Evolutionary conservation across 176 grass and related monocot genomes (phyloP).

Genomic region (Microstegium vimineum): DNA sequence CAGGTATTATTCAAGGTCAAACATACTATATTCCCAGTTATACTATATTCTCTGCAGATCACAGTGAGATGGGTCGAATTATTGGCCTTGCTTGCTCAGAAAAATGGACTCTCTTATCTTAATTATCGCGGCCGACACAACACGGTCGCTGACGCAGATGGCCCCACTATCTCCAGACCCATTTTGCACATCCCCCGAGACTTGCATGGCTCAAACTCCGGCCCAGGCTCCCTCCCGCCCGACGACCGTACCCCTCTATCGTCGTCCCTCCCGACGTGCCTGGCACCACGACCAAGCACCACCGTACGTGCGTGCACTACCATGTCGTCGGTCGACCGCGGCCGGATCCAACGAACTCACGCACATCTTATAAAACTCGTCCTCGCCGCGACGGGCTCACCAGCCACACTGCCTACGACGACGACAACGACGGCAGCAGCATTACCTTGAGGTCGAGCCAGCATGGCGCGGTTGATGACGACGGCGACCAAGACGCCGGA

Average conservation of each 20-base stretch:
- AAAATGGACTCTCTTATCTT: not conserved
- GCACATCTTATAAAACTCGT: constrained; percentile 38
- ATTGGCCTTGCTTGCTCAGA: not conserved
- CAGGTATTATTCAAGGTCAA: not conserved
- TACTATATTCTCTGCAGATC: not conserved
- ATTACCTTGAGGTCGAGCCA: constrained; percentile 35
- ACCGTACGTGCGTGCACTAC: not conserved
- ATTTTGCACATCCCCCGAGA: not conserved
- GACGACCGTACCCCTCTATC: not conserved
- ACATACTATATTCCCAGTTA: too few relatives aligned
- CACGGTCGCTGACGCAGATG: not conserved
- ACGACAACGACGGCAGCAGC: not conserved
- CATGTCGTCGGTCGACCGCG: not conserved
- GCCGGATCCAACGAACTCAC: not conserved
- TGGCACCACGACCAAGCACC: constrained; percentile 27
- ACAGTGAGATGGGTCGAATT: not conserved
- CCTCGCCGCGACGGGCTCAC: not conserved
- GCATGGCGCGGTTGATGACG: constrained; percentile 37
- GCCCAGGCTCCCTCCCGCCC: not conserved
- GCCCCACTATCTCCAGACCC: not conserved
- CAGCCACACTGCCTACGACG: not conserved
- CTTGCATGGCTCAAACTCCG: constrained; percentile 58
- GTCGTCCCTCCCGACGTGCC: constrained; percentile 40
- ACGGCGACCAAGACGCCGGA: constrained; percentile 4
- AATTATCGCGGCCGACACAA: not conserved